A percentile compares a stretch with the other conserved stretches of the same genome.
Evolutionary conservation across 2,329 filamentous ascomycete species (phyloP).

Genomic region (Trichoderma aggressivum): DNA sequence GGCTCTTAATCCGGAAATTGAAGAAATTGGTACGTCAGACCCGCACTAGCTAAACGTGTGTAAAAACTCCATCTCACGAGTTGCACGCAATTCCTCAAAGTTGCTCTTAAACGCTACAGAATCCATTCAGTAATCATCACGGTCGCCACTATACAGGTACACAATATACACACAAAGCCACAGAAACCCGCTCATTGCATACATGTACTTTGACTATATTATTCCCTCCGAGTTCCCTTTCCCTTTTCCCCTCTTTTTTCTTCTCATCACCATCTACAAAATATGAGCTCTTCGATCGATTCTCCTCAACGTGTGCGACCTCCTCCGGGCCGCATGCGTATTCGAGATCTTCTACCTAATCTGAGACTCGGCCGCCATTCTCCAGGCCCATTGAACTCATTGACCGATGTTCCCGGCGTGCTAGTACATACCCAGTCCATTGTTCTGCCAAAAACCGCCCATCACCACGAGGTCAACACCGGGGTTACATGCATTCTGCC

Average conservation of each 20-base stretch:
- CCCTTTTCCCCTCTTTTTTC: neutral
- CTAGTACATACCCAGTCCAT: slow-evolving; percentile 42
- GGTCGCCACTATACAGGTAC: neutral
- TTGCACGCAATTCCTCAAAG: neutral
- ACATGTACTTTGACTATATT: no score
- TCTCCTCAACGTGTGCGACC: neutral
- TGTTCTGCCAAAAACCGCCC: slow-evolving; percentile 22
- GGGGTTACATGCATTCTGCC: slow-evolving; percentile 46
- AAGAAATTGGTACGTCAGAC: neutral
- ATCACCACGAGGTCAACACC: slow-evolving; percentile 36
- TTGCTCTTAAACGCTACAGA: neutral
- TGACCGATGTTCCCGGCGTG: slow-evolving; percentile 45
- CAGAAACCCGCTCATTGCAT: no score
- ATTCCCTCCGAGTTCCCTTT: no score
- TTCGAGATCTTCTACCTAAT: slow-evolving; percentile 41
- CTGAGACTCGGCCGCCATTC: slow-evolving; percentile 40
- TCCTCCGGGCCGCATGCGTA: slow-evolving; percentile 18
- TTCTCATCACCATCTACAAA: neutral
- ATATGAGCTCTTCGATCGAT: neutral
- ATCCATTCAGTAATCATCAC: neutral
- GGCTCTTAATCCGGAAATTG: neutral
- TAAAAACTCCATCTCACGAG: neutral
- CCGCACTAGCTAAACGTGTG: neutral
- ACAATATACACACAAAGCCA: no score
- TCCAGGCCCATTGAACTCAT: slow-evolving; percentile 42